These are phyloP conservation scores for Linnemannia elongata DNA, from an alignment of 192 early-diverging fungal species.

Conservation along the genomic window DNA sequence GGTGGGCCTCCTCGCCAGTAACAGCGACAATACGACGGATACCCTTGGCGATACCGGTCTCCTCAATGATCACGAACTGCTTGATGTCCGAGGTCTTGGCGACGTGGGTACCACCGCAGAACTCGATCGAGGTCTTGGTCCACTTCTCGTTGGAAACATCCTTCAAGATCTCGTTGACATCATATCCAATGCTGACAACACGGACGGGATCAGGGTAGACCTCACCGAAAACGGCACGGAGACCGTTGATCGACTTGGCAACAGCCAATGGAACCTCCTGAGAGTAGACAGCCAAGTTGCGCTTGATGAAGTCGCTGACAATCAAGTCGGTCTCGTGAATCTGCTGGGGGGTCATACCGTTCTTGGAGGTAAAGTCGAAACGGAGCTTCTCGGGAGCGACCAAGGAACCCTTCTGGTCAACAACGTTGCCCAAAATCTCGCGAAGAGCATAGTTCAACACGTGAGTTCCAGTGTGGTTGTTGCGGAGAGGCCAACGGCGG, in stretches of 20 bases:
- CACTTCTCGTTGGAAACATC: slow-evolving; percentile 86
- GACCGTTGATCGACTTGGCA: slow-evolving; percentile 90
- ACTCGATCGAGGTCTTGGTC: slow-evolving; percentile 90
- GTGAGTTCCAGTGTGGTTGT: slow-evolving; percentile 98
- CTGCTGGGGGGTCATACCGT: slow-evolving; percentile 55
- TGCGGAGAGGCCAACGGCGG: slow-evolving; percentile 89
- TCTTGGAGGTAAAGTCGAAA: slow-evolving; percentile 94
- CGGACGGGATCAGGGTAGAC: slow-evolving; percentile 98
- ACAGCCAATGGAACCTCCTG: slow-evolving; percentile 86
- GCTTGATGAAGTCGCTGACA: slow-evolving; percentile 81
- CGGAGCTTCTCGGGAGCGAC: slow-evolving; percentile 97
- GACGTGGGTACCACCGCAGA: slow-evolving; percentile 97
- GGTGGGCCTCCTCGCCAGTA: slow-evolving; percentile 91
- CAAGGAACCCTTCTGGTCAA: slow-evolving; percentile 96
- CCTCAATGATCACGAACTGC: slow-evolving; percentile 88
- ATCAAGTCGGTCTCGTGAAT: slow-evolving; percentile 60
- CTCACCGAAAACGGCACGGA: slow-evolving; percentile 98
- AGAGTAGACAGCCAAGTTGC: slow-evolving; percentile 81
- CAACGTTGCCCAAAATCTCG: slow-evolving; percentile 79
- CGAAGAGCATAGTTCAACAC: slow-evolving; percentile 96
- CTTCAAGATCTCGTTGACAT: slow-evolving; percentile 87
- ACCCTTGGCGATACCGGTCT: slow-evolving; percentile 94
- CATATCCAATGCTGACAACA: slow-evolving; percentile 93
- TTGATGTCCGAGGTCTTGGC: slow-evolving; percentile 91
- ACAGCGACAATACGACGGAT: slow-evolving; percentile 95